Evolutionary conservation across 2,329 filamentous ascomycete species (phyloP).

Genomic region (Bimuria novae-zelandiae): DNA sequence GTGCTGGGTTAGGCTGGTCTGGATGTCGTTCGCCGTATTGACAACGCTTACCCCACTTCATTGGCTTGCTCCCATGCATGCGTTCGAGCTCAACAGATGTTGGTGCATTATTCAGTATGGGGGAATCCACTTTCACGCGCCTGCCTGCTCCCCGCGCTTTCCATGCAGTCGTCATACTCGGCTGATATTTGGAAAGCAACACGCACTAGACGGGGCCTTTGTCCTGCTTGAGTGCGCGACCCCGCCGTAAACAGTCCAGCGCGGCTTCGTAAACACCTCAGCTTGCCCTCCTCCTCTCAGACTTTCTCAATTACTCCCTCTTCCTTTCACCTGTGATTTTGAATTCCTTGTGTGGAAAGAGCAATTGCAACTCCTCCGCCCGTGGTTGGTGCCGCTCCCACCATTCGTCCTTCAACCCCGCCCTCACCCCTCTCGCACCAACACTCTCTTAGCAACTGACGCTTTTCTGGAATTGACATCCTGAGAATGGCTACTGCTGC

Average conservation of each 20-base stretch:
- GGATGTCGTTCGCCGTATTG: neutral
- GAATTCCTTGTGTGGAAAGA: neutral
- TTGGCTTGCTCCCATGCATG: constrained; percentile 11
- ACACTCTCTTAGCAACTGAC: constrained; percentile 29
- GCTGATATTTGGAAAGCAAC: constrained; percentile 12
- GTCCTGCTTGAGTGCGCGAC: constrained; percentile 1
- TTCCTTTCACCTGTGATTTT: too few species aligned
- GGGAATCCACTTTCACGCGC: constrained; percentile 7
- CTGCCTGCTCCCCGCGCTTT: constrained; percentile 2
- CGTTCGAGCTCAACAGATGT: constrained; percentile 18
- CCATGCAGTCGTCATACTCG: constrained; percentile 16
- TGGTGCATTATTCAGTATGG: constrained; percentile 1
- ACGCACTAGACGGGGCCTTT: neutral
- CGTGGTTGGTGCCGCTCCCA: constrained; percentile 11
- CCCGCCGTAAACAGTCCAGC: constrained; percentile 3
- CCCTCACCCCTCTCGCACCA: constrained; percentile 30
- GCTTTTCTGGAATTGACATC: constrained; percentile 34
- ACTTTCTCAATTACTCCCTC: neutral
- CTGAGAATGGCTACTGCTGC: constrained; percentile 36
- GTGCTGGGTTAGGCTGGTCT: neutral
- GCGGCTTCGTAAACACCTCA: neutral
- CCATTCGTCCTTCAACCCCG: constrained; percentile 30
- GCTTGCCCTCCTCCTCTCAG: neutral
- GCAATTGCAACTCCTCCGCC: constrained; percentile 9
- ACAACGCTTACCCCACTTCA: constrained; percentile 3